phyloP scores from a whole-genome alignment of 2,329 filamentous ascomycete species.

The Alternaria sp. region DNA sequence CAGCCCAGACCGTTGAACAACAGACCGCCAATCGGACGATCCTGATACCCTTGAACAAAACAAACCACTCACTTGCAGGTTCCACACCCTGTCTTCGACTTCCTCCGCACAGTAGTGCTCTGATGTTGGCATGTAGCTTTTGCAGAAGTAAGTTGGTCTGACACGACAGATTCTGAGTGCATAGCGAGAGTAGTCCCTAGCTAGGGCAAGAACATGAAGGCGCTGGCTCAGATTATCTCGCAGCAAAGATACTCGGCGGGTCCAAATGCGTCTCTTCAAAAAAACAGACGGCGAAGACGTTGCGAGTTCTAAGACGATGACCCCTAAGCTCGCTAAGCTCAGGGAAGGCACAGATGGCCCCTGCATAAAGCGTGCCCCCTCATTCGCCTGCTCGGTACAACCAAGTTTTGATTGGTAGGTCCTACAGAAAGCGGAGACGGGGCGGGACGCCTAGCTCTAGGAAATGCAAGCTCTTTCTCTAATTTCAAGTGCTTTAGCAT shows the following conservation, averaged over 20 bases:
- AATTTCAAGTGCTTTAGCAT: neutral
- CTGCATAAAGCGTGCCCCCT: neutral
- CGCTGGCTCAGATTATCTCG: neutral
- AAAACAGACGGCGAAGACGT: neutral
- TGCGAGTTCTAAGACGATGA: neutral
- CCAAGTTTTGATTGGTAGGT: neutral
- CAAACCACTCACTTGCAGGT: conserved; percentile 17
- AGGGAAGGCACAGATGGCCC: neutral
- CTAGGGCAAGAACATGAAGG: neutral
- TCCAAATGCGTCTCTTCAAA: neutral
- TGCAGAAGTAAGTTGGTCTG: neutral
- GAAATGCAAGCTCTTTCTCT: neutral
- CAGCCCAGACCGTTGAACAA: neutral
- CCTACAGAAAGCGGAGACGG: neutral
- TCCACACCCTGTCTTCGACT: conserved; percentile 12
- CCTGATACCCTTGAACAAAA: neutral
- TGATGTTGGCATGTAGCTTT: neutral
- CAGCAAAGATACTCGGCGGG: neutral
- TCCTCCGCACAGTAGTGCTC: neutral
- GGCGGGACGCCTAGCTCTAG: neutral
- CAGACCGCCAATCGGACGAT: neutral
- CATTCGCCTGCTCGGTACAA: neutral
- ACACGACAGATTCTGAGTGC: neutral
- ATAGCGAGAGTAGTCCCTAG: neutral
- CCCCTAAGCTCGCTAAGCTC: neutral